Percentiles rank a stretch among this genome's conserved stretches.
These are phyloP conservation scores for Diaporthe velutina DNA, from an alignment of 2,329 filamentous ascomycete genomes.

Conservation along the genomic window DNA sequence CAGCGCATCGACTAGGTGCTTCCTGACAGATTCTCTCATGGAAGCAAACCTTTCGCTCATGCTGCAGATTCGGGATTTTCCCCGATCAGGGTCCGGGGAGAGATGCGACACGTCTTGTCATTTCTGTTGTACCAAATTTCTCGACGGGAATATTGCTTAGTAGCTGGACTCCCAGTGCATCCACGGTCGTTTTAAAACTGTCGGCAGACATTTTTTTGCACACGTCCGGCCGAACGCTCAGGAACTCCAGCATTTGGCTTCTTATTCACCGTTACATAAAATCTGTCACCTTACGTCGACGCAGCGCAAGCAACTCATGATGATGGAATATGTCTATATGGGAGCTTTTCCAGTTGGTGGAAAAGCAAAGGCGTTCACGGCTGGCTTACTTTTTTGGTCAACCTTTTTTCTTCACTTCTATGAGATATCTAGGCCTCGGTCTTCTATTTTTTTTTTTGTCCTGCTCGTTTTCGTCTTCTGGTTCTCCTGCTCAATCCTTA, in stretches of 20 bases:
- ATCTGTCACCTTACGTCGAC: conserved; percentile 34
- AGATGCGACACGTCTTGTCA: neutral
- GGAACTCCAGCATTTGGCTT: neutral
- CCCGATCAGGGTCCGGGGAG: neutral
- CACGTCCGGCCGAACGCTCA: neutral
- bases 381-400: conserved; percentile 8
- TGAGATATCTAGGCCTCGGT: conserved; percentile 34
- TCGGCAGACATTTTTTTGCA: conserved; percentile 13
- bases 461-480: conserved; percentile 13
- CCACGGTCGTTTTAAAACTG: conserved; percentile 31
- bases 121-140: conserved; percentile 20
- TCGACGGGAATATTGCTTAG: conserved; percentile 32
- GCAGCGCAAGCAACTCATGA: conserved; percentile 39
- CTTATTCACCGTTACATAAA: conserved; percentile 35
- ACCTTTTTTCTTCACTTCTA: conserved; percentile 32
- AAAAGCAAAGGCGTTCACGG: conserved; percentile 38
- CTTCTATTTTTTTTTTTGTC: conserved; percentile 25
- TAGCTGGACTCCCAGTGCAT: conserved; percentile 34
- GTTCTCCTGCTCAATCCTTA: conserved; percentile 19
- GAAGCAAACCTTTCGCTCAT: conserved; percentile 17
- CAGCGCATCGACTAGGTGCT: conserved; percentile 1
- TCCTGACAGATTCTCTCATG: neutral
- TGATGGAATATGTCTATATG: conserved; percentile 41
- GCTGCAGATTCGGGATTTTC: neutral
- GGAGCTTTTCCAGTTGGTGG: conserved; percentile 34